Base-by-base conservation (phyloP, 176 grass and related monocot species). In the Bothriochloa decipiens region DNA sequence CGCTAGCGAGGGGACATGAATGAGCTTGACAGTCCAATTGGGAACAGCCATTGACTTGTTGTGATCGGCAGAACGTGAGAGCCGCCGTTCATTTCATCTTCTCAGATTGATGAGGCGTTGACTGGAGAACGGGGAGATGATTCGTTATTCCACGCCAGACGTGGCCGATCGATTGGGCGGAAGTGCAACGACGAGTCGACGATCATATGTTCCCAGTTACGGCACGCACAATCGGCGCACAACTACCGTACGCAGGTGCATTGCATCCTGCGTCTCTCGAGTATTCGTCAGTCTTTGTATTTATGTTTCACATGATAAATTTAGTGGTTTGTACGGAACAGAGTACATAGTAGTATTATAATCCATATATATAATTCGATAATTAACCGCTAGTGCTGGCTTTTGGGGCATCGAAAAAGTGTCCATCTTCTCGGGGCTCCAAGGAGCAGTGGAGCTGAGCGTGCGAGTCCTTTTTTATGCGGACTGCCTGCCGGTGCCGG, bases 371-470 rank as follows among this genome's bases (percentile, higher is more conserved):
- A 32, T 32, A 32, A 32, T 32, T 1, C 29, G 2, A 32, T 32
- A 32, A 32, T 20, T 11, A 32, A 65, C 15, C 16, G 25, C 16
- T 22, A 8, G 29, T 13, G 11, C 20, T 83, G 75, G 39, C 84
- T 79, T 70, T 90, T 87, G 75, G 65, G 53, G 14, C n/a, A 4
- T 80, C 80, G 12, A 84, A 84, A 75, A 50, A 80, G 49, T 58
- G 11, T 16, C 6, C 80, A 75, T 86, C 88, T 74, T 79, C 84
- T 90, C 66, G 84, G 37, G 23, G 37, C 84, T 28, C 57, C 79
- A 82, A 82, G 79, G 73, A 58, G 18, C 2, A 47, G 45, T 17
- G 55, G 22, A 86, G 72, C 69, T 42, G 40, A 42, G 40, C 40
- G 39, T 6, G 39, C 39, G 35, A 50, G 88, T 77, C 71, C 1